These are phyloP conservation scores for Annulohypoxylon bovei DNA, from an alignment of 495 filamentous ascomycete species.

Conservation along the genomic window DNA sequence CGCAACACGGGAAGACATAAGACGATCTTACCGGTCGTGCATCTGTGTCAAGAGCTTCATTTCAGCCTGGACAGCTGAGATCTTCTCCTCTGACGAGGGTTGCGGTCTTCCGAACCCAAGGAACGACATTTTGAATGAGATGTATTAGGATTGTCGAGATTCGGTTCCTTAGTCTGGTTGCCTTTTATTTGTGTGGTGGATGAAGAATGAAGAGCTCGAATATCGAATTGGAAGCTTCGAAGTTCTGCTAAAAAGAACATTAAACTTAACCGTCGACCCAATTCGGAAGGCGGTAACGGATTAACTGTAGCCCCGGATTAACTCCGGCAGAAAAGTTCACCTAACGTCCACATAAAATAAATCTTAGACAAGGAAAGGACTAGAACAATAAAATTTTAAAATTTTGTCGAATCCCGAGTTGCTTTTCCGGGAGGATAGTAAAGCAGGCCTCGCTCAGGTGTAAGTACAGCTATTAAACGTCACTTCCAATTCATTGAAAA, in stretches of 20 bases:
- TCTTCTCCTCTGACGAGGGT: conserved; percentile 93
- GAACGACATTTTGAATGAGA: conserved; percentile 80
- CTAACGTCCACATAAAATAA: background rate
- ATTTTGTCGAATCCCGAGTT: background rate
- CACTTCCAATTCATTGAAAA: background rate
- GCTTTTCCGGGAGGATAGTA: background rate
- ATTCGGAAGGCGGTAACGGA: conserved; percentile 43
- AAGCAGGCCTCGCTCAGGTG: background rate
- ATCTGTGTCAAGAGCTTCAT: conserved; percentile 94
- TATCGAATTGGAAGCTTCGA: conserved; percentile 5
- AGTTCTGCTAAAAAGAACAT: conserved; percentile 18
- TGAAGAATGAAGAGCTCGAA: conserved; percentile 13
- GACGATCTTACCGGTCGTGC: conserved; percentile 80
- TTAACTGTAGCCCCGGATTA: conserved; percentile 25
- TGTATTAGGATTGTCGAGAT: background rate
- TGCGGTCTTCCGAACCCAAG: conserved; percentile 88
- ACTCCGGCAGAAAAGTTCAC: conserved; percentile 25
- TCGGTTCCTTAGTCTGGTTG: conserved; percentile 14
- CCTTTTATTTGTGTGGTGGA: conserved; percentile 27
- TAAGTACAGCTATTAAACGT: conserved; percentile 11
- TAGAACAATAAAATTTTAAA: background rate
- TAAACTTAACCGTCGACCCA: conserved; percentile 19
- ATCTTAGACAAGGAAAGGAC: background rate
- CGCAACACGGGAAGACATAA: background rate
- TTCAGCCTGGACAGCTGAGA: conserved; percentile 92